Conservation (phyloP, 768 basidiomycete genomes). For the Boletus barrowsii region DNA sequence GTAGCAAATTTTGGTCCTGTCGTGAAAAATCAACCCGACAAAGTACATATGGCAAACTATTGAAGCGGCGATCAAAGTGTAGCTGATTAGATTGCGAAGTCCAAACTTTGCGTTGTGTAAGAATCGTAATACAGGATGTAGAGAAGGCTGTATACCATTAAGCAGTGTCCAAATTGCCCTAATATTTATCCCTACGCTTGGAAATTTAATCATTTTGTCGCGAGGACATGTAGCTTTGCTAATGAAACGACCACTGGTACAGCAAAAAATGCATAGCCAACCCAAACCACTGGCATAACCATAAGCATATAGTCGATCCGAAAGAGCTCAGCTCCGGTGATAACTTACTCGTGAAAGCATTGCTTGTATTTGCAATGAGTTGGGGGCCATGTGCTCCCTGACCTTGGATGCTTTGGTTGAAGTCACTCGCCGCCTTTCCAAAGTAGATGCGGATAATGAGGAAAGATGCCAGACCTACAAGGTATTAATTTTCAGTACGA, state of each 20-base stretch:
- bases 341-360: conserved; percentile 71
- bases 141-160: too few species aligned
- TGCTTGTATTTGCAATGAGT: conserved; percentile 60
- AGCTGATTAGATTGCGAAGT: too few species aligned
- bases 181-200: background rate
- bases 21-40: too few species aligned
- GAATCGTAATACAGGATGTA: too few species aligned
- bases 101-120: too few species aligned
- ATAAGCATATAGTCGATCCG: background rate
- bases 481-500: background rate
- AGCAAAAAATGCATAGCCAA: conserved; percentile 71
- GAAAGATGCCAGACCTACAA: conserved; percentile 62
- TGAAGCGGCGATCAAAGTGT: background rate
- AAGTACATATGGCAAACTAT: background rate
- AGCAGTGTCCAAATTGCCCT: background rate
- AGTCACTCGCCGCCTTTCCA: conserved; percentile 74
- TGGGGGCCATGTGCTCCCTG: conserved; percentile 54
- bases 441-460: conserved; percentile 78
- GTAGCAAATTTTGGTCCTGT: too few species aligned
- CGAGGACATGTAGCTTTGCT: conserved; percentile 62
- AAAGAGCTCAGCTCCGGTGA: background rate
- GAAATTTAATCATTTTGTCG: conserved; percentile 35
- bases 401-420: conserved; percentile 59
- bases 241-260: conserved; percentile 68
- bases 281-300: conserved; percentile 62